Evolutionary conservation across 768 basidiomycete species (phyloP).

Genomic region (Russula sp.): DNA sequence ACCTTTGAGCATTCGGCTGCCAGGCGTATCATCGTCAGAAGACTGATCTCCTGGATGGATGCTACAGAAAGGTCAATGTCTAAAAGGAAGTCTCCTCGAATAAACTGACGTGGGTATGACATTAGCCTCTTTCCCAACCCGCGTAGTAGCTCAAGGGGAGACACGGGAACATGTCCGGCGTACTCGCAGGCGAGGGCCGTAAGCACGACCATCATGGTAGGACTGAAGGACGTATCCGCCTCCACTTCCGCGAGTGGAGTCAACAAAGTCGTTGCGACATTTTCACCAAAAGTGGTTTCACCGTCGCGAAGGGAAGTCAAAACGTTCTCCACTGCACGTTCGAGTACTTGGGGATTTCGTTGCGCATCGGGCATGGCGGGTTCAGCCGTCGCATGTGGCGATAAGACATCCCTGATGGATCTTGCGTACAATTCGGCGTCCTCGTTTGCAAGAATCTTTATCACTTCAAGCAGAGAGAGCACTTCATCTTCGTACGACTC

Average conservation of each 20-base stretch:
- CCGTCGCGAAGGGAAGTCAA: conserved; percentile 51
- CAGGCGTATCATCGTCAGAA: conserved; percentile 69
- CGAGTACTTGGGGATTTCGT: conserved; percentile 46
- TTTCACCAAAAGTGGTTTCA: conserved; percentile 37
- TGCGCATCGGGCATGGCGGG: conserved; percentile 32
- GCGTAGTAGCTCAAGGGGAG: conserved; percentile 49
- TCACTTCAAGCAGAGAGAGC: conserved; percentile 52
- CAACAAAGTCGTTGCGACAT: conserved; percentile 32
- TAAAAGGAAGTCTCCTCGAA: conserved; percentile 7
- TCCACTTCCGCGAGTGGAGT: conserved; percentile 26
- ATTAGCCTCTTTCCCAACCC: conserved; percentile 45
- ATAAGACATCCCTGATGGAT: conserved; percentile 45
- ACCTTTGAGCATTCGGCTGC: conserved; percentile 56
- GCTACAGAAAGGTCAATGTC: conserved; percentile 41
- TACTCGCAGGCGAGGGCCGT: conserved; percentile 67
- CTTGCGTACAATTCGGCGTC: conserved; percentile 61
- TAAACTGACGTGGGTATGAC: conserved; percentile 45
- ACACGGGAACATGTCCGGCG: conserved; percentile 48
- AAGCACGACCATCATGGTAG: conserved; percentile 65
- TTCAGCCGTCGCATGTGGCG: conserved; percentile 37
- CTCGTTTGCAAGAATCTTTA: conserved; percentile 44
- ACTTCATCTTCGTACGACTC: conserved; percentile 43
- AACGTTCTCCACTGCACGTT: conserved; percentile 55
- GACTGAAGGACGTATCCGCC: conserved; percentile 38
- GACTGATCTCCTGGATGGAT: conserved; percentile 67